Evolutionary conservation across 805 yeast genomes (phyloP).

Genomic region (Maudiozyma saulgeensis): DNA sequence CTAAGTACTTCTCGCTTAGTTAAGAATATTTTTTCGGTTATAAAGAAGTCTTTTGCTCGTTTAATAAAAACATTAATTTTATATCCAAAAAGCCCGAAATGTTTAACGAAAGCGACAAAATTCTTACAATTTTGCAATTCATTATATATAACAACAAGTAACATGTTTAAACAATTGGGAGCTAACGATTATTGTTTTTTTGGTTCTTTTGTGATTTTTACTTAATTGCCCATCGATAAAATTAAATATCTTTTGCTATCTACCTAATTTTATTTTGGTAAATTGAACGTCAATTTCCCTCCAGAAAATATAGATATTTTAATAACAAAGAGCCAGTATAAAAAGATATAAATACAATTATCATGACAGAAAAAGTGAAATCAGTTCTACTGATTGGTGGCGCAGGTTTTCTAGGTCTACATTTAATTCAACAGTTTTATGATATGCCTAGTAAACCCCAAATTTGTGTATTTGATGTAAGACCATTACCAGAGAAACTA

Average conservation of each 20-base stretch:
- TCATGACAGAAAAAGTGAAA: conserved; percentile 6
- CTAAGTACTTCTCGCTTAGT: no score
- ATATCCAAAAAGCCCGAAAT: not conserved
- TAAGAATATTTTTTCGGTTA: no score
- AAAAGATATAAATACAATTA: not conserved
- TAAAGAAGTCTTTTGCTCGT: not conserved
- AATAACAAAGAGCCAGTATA: not conserved
- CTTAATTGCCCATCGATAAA: no score
- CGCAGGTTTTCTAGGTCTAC: conserved; percentile 88
- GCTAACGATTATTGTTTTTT: no score
- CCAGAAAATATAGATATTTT: no score
- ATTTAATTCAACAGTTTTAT: conserved; percentile 77
- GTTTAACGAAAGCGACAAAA: not conserved
- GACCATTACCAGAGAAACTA: conserved; percentile 69
- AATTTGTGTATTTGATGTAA: conserved; percentile 82
- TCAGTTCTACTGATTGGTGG: conserved; percentile 86
- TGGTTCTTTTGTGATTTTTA: no score
- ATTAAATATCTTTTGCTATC: no score
- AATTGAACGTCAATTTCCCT: not conserved
- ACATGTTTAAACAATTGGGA: no score
- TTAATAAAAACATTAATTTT: not conserved
- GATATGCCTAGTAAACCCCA: conserved; percentile 53
- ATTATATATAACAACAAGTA: not conserved
- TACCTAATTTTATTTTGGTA: no score
- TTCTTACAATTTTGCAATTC: not conserved